Evolutionary conservation across 2,329 filamentous ascomycete genomes (phyloP).

Genomic region (Periconia sp.): DNA sequence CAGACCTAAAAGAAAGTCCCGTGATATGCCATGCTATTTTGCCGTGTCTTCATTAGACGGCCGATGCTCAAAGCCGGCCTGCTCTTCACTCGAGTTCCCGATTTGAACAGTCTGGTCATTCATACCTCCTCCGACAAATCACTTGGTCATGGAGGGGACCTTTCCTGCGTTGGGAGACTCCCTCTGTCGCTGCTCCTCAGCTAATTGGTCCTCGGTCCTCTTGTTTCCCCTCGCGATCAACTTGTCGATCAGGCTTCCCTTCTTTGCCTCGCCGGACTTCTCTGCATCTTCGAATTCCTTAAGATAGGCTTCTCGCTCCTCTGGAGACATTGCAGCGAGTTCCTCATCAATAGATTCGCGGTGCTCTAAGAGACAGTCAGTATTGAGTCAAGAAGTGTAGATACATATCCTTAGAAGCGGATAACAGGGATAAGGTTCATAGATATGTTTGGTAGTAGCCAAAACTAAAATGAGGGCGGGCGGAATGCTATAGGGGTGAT

Average conservation of each 20-base stretch:
- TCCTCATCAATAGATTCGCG: conserved; percentile 37
- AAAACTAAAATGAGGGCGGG: not conserved
- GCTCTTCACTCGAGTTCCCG: not conserved
- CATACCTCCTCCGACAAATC: not conserved
- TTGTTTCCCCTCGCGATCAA: conserved; percentile 39
- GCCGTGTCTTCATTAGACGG: not conserved
- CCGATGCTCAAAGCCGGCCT: not conserved
- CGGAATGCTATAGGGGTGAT: not conserved
- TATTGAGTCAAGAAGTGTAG: not conserved
- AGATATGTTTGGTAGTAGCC: not conserved
- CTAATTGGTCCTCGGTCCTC: conserved; percentile 37
- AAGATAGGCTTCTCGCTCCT: conserved; percentile 37
- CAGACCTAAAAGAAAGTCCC: not conserved
- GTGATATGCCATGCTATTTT: not conserved
- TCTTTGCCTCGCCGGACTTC: conserved; percentile 31
- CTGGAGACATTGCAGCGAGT: conserved; percentile 33
- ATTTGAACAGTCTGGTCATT: not conserved
- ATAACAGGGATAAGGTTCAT: not conserved
- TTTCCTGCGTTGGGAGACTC: conserved; percentile 8
- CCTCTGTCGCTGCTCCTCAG: conserved; percentile 24
- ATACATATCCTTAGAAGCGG: not conserved
- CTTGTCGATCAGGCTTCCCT: conserved; percentile 18
- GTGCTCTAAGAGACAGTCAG: conserved; percentile 20
- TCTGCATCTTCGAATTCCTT: conserved; percentile 41
- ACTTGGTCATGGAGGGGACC: not conserved